A percentile compares a stretch with the other conserved stretches of the same genome.
Conservation (phyloP, 148 eudicot species). For the Pouteria glomerata region DNA sequence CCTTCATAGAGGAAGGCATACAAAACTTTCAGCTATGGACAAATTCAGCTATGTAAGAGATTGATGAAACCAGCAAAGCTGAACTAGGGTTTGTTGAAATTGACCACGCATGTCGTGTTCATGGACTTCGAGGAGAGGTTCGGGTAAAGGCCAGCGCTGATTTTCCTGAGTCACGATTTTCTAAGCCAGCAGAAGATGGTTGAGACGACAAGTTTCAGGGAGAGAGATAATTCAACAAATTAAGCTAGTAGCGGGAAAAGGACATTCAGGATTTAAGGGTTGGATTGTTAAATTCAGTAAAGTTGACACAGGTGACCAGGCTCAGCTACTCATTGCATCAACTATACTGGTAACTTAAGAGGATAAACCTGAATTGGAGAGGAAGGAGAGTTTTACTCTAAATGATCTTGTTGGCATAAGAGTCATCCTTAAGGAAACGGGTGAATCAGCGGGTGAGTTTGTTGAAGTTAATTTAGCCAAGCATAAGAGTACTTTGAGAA, state of each 20-base stretch:
- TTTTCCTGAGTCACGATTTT: slow-evolving; percentile 81
- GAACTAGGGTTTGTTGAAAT: slow-evolving; percentile 58
- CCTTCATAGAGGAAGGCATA: too few species aligned
- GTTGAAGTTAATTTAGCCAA: slow-evolving; percentile 22
- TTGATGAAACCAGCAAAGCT: slow-evolving; percentile 37
- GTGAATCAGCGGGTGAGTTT: slow-evolving; percentile 64
- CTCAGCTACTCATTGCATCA: slow-evolving; percentile 78
- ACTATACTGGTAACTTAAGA: slow-evolving; percentile 59
- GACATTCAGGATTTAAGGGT: slow-evolving; percentile 59
- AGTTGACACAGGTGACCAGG: slow-evolving; percentile 74
- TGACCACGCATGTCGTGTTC: slow-evolving; percentile 74
- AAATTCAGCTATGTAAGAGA: slow-evolving; percentile 48
- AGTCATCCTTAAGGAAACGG: slow-evolving; percentile 84
- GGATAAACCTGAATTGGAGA: slow-evolving; percentile 80
- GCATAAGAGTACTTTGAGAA: slow-evolving; percentile 33
- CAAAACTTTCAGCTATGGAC: too few species aligned
- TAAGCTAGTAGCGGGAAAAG: slow-evolving; percentile 72
- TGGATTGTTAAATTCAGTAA: slow-evolving; percentile 70
- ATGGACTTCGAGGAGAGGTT: slow-evolving; percentile 91
- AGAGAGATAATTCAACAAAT: slow-evolving; percentile 60
- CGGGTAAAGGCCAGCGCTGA: slow-evolving; percentile 76
- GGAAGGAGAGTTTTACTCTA: slow-evolving; percentile 84
- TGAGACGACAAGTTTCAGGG: slow-evolving; percentile 66
- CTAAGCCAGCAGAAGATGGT: slow-evolving; percentile 84
- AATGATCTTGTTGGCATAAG: slow-evolving; percentile 90